Percentiles rank a stretch among this genome's conserved stretches.
These are phyloP conservation scores for Cordyceps militaris DNA, from an alignment of 2,329 filamentous ascomycete genomes.

Conservation along the genomic window DNA sequence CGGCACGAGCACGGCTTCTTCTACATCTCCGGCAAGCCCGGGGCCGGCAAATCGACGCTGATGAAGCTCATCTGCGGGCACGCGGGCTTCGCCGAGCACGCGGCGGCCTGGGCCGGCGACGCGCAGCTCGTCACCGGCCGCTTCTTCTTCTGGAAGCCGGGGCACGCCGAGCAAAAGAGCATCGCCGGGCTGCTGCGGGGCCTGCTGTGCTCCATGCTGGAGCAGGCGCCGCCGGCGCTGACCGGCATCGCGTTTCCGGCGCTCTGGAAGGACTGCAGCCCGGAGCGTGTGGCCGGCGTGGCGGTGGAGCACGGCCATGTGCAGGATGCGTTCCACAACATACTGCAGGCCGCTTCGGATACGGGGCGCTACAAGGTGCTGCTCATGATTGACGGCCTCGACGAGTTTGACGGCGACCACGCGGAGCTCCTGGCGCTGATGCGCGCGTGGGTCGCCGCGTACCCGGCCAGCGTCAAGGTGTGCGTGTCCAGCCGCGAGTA, in stretches of 20 bases:
- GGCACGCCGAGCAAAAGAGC: slow-evolving; percentile 5
- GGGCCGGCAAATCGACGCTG: slow-evolving; percentile 12
- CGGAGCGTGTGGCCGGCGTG: background rate
- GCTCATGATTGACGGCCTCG: slow-evolving; percentile 19
- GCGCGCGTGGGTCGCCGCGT: background rate
- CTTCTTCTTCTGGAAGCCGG: slow-evolving; percentile 14
- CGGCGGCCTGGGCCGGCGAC: background rate
- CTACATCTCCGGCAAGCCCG: slow-evolving; percentile 12
- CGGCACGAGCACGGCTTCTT: background rate
- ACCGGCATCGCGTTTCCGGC: background rate
- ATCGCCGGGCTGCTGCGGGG: slow-evolving; percentile 5
- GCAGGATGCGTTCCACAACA: background rate
- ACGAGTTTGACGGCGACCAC: slow-evolving; percentile 20
- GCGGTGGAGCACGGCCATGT: background rate
- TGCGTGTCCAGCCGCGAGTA: slow-evolving; percentile 8
- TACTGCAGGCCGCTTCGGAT: background rate
- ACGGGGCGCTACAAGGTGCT: background rate
- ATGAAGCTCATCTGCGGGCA: slow-evolving; percentile 9
- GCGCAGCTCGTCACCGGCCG: background rate
- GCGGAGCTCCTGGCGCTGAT: background rate
- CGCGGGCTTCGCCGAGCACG: background rate
- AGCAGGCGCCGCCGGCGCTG: background rate
- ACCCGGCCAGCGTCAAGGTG: slow-evolving; percentile 3
- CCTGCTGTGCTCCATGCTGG: slow-evolving; percentile 9
- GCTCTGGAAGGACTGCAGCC: background rate